Base-by-base conservation (phyloP, 106 monocot genomes). In the Dactylorhiza incarnata region DNA sequence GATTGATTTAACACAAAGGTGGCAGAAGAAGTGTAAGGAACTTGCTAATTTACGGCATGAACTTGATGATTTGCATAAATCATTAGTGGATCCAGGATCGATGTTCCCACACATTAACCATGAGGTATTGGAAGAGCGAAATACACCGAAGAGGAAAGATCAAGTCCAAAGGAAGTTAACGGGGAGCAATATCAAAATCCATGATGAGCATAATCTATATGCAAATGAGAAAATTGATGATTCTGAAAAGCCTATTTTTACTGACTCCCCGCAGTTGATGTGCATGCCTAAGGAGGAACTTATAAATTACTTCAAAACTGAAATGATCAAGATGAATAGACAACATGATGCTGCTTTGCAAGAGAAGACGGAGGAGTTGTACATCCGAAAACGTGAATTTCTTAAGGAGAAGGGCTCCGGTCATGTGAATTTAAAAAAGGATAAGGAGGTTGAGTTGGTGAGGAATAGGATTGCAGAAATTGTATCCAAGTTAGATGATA, bases 281-380 rank as follows among this genome's bases (percentile, higher is more conserved):
- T 46, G 55, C 75, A 80, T 87, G 89, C 25, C 53, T 26, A 94
- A 87, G 49, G 89, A 89, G 49, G 84, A 87, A 8, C 50, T 87
- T 59, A 82, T 89, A 55, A 9, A 59, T 49, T 68, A 87, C 76
- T 89, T 81, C 50, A 91, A 81, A 75, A 76, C 46, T 72, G 85
- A 84, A 79, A 89, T 94, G 46, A 79, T 45, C 3, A 73, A 81
- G 48, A 88, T 91, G 81, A 94, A 89, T 50, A 87, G 86, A 76
- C 88, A 94, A 20, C 85, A 87, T 78, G 94, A 94, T 48, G 58
- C 65, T 68, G 78, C 86, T 67, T 75, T 94, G 72, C 89, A 89
- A 20, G 83, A 91, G 82, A 87, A 79, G 73, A 94, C 91, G 25
- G 94, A 94, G 74, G 83, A 94, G 74, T 59, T 91, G 43, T 94